These are phyloP conservation scores for Picochlorum sp. DNA, from an alignment of 139 green algal species.

Conservation along the genomic window DNA sequence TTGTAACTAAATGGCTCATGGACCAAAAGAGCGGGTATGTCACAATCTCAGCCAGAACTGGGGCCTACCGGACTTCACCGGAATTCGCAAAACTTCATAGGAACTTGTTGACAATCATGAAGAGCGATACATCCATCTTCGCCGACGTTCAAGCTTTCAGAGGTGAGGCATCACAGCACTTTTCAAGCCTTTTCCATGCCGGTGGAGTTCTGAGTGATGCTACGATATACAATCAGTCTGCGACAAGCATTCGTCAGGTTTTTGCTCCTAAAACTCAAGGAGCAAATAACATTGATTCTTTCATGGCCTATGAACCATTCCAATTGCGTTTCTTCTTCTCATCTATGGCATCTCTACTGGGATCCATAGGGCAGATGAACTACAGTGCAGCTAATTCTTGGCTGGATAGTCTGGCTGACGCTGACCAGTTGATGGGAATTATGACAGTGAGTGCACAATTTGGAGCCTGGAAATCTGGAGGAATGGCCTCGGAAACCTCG, in stretches of 20 bases:
- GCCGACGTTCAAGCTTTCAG: constrained; percentile 2
- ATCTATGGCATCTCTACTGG: constrained; percentile 53
- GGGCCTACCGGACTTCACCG: constrained; percentile 1
- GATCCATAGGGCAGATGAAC: constrained; percentile 54
- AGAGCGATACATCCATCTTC: constrained; percentile 15
- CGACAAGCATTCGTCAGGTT: constrained; percentile 15
- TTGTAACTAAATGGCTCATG: constrained; percentile 25
- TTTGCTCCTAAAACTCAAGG: constrained; percentile 45
- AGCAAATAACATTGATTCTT: neutral
- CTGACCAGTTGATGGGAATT: constrained; percentile 14
- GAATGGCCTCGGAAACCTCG: constrained; percentile 32
- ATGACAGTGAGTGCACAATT: constrained; percentile 48
- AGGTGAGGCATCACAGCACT: neutral
- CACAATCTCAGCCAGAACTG: constrained; percentile 15
- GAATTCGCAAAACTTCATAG: neutral
- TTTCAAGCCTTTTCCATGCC: constrained; percentile 40
- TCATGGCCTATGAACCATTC: constrained; percentile 9
- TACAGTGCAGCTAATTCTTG: constrained; percentile 54
- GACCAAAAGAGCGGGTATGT: constrained; percentile 16
- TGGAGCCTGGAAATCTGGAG: constrained; percentile 53
- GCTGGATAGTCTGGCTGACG: constrained; percentile 38
- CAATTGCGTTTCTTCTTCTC: constrained; percentile 39
- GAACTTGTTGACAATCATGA: constrained; percentile 14
- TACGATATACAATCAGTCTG: constrained; percentile 42
- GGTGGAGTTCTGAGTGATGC: constrained; percentile 63